A percentile compares a stretch with the other conserved stretches of the same genome.
These are phyloP conservation scores for Aristolochia contorta DNA, from an alignment of 164 flowering plant genomes.

Conservation along the genomic window DNA sequence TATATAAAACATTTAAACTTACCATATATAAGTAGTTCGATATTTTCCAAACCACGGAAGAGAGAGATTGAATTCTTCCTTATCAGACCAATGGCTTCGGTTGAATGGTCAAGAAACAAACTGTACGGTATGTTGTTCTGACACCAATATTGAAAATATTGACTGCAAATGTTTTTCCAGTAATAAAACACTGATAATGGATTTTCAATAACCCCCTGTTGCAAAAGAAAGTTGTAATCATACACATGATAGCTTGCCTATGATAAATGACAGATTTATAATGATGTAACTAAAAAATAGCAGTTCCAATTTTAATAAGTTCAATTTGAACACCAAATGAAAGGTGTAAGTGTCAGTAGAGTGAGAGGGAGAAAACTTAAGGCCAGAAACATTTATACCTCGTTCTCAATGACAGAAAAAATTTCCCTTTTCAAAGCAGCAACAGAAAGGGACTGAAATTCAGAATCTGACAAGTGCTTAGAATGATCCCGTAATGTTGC, in stretches of 20 bases:
- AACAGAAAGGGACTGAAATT: constrained; percentile 50
- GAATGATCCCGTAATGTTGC: constrained; percentile 53
- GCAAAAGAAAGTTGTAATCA: constrained; percentile 5
- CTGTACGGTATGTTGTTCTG: constrained; percentile 46
- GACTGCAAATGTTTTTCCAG: constrained; percentile 62
- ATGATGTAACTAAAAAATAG: not conserved
- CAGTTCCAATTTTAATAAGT: not conserved
- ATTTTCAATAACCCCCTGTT: constrained; percentile 49
- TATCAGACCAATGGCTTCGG: constrained; percentile 63
- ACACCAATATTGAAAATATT: constrained; percentile 74
- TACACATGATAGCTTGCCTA: constrained; percentile 3
- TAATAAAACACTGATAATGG: constrained; percentile 36
- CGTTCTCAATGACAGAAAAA: constrained; percentile 56
- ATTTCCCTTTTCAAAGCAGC: constrained; percentile 67
- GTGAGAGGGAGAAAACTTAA: not conserved
- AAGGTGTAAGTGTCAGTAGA: not conserved
- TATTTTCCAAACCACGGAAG: constrained; percentile 61
- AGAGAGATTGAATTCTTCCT: constrained; percentile 59
- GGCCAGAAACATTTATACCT: constrained; percentile 33
- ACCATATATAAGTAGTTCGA: constrained; percentile 72
- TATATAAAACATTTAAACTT: constrained; percentile 6
- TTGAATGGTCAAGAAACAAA: constrained; percentile 46
- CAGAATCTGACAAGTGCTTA: constrained; percentile 58
- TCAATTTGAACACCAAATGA: not conserved
- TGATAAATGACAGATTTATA: not conserved